Base-by-base conservation (phyloP, 768 basidiomycete genomes). In the Mycena galopus region DNA sequence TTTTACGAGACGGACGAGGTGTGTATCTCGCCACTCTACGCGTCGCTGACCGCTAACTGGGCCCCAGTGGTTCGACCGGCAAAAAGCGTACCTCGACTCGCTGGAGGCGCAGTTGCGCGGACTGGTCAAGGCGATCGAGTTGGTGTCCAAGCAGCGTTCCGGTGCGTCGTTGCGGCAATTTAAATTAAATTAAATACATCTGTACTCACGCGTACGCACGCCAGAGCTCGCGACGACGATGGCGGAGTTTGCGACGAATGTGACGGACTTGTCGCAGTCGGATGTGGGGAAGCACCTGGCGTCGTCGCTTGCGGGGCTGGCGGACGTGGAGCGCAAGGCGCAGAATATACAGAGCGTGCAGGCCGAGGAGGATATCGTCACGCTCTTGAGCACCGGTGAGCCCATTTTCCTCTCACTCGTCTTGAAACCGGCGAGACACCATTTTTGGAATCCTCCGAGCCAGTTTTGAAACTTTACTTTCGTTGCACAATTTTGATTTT, bases 1-100 rank as follows among this genome's bases (percentile, higher is more conserved):
- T 97, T 96, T 80, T 87, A 94, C 78, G 96, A 97, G 81, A 95
- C 91, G 6, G 96, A 97, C 75, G 95, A 96, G 82, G 94, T 93
- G 75, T 60, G 85, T 30, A 14, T 39, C 42, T 19, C 23, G 17
- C 39, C 17, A n/a, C n/a, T n/a, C 2, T 19, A n/a, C n/a, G n/a
- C 1, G 32, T 44, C 55, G 62, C 58, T 66, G 23, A 42, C 19
- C n/a, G 63, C 58, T 65, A 23, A 42, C 21, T 9, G n/a, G 37
- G 65, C 71, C 50, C 72, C 47, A 97, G 91, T 99, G 96, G 96
- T 99, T 98, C 76, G 96, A 98, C 77, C 89, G 90, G 73, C 93
- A 96, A 79, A 95, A 93, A 69, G 82, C 85, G 0, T 96, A 95
- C 78, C 88, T 99, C 14, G 97, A 99, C 75, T 91, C 91, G 51